Percentiles rank a stretch among this genome's conserved stretches.
Evolutionary conservation across 2,329 filamentous ascomycete species (phyloP).

Genomic region (Fusarium tjaetaba): DNA sequence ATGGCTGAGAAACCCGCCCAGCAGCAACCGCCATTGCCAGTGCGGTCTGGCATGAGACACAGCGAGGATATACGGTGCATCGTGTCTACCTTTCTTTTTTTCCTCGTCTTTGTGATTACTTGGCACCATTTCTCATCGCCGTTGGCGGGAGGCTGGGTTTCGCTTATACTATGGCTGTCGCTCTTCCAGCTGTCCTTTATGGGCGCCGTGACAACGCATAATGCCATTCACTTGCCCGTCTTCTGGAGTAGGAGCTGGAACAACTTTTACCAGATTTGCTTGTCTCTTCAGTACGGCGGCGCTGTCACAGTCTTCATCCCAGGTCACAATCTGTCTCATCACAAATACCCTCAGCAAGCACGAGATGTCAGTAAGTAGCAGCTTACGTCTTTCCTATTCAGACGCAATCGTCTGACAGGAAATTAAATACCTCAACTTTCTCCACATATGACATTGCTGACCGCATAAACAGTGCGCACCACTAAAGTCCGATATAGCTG

Average conservation of each 20-base stretch:
- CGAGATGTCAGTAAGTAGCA: slow-evolving; percentile 17
- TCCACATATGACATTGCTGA: background rate
- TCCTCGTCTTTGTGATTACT: slow-evolving; percentile 12
- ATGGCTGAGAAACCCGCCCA: background rate
- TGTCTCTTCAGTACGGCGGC: slow-evolving; percentile 21
- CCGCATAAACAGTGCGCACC: slow-evolving; percentile 8
- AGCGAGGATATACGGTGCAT: slow-evolving; percentile 16
- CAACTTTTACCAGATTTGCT: slow-evolving; percentile 23
- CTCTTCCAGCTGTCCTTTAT: slow-evolving; percentile 20
- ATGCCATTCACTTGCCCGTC: slow-evolving; percentile 11
- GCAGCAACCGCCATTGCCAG: background rate
- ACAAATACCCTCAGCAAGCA: slow-evolving; percentile 25
- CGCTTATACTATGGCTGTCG: slow-evolving; percentile 13
- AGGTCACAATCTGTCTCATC: slow-evolving; percentile 20
- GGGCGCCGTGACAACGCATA: slow-evolving; percentile 17
- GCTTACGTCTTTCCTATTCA: background rate
- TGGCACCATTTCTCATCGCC: slow-evolving; percentile 18
- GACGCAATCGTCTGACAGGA: no score
- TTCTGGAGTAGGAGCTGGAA: slow-evolving; percentile 20
- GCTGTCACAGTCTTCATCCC: slow-evolving; percentile 17
- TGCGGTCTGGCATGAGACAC: slow-evolving; percentile 10
- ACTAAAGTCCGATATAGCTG: slow-evolving; percentile 24
- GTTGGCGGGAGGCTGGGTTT: background rate
- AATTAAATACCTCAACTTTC: background rate
- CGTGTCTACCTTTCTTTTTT: slow-evolving; percentile 10